Evolutionary conservation across 129 eudicot species (phyloP), one percentile per base, ranked within the genome.

Genomic region (Deinandra increscens): DNA sequence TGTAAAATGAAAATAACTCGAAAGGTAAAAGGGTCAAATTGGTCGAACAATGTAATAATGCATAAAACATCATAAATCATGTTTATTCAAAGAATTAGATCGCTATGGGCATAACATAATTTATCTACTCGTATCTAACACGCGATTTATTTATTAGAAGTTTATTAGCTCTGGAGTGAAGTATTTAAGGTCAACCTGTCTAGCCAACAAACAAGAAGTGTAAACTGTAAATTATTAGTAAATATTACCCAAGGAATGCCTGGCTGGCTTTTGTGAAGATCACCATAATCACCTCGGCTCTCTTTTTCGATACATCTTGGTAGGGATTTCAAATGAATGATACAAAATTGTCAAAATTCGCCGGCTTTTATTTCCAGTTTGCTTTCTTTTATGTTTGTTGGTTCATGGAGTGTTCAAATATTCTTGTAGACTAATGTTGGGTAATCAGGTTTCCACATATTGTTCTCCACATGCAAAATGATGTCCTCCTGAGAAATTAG

Each of bases 381-480:
- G 43, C 18, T 55, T 42, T 43, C 2, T 20, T 5, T 12, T 23
- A 8, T 60, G 7, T 17, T 17, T 39, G 64, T 39, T 13, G 48
- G 39, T 26, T 11, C 20, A 14, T 69, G 7, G 43, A 60, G 15
- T 37, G 54, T 63, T 85, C 81, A 85, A 50, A 82, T 79, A 14
- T 75, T 58, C 85, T 77, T 92, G 82, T 88, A 88, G 41, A 92
- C 88, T 68, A 92, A 68, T 42, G 85, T 92, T 53, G 96, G 95
- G 82, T 92, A 92, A 23, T 88, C 91, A 23, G 98, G 98, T 55
- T 64, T 78, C 98, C 98, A 92, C 96, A 88, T 92, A 77, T 87
- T 88, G 75, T 86, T 80, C 85, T 70, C 66, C 41, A 92, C 89
- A 29, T 66, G 88, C 17, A 73, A 33, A 67, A 66, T 75, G n/a